Percentiles rank a stretch among this genome's conserved stretches.
These are phyloP conservation scores for Microdochium bolleyi DNA, from an alignment of 2,329 filamentous ascomycete genomes.

Conservation along the genomic window DNA sequence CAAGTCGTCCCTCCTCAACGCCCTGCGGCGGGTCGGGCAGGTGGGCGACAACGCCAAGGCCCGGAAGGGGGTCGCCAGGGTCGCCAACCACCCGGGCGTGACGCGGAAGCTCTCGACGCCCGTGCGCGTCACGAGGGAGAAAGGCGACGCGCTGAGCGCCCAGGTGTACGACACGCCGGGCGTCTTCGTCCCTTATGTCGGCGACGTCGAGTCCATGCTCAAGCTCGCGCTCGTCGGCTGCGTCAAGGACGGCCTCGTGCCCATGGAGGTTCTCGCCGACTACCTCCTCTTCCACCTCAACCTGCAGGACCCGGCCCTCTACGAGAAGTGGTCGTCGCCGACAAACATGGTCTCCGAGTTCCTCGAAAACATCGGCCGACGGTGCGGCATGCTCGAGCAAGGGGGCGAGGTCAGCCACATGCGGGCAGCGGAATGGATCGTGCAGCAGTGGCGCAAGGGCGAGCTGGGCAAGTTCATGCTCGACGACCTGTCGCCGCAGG, in stretches of 20 bases:
- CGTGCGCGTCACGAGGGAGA: conserved; percentile 64
- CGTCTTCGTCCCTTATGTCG: conserved; percentile 89
- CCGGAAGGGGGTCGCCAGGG: conserved; percentile 66
- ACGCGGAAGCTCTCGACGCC: conserved; percentile 78
- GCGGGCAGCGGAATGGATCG: conserved; percentile 68
- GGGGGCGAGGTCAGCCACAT: conserved; percentile 66
- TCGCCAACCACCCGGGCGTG: conserved; percentile 81
- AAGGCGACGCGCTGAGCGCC: conserved; percentile 27
- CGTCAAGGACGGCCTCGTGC: conserved; percentile 82
- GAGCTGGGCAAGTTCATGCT: conserved; percentile 69
- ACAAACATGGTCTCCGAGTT: conserved; percentile 80
- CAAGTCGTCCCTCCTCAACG: conserved; percentile 91
- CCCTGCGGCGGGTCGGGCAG: conserved; percentile 64
- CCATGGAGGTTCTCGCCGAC: conserved; percentile 72
- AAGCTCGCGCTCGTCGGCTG: conserved; percentile 88
- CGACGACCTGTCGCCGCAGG: conserved; percentile 62
- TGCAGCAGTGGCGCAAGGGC: conserved; percentile 76
- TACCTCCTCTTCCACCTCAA: conserved; percentile 88
- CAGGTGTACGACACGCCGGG: conserved; percentile 85
- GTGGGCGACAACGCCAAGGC: conserved; percentile 7
- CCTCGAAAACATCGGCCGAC: conserved; percentile 60
- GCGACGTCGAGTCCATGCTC: conserved; percentile 80
- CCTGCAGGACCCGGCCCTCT: conserved; percentile 50
- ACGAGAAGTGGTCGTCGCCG: conserved; percentile 54
- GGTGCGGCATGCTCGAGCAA: conserved; percentile 67